phyloP scores from a whole-genome alignment of 2,329 filamentous ascomycete genomes.

The Acrodontium crateriforme region DNA sequence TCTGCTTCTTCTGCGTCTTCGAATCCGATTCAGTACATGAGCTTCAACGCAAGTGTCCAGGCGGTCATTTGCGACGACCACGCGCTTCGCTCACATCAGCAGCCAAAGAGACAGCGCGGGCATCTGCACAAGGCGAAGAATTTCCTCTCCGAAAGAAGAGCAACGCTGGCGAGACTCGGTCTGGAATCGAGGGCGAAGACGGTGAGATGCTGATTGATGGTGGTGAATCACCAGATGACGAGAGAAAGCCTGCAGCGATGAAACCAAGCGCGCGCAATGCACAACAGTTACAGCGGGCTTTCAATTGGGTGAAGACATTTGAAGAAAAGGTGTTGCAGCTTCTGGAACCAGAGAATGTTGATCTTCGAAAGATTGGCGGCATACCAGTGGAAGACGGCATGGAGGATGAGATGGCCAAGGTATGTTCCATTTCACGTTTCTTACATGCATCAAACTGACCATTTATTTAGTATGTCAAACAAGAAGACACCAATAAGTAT shows the following conservation, averaged over 20 bases:
- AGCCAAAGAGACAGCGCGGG: slow-evolving; percentile 71
- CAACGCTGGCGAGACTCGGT: slow-evolving; percentile 35
- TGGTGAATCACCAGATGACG: slow-evolving; percentile 39
- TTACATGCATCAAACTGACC: background rate
- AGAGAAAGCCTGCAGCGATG: slow-evolving; percentile 37
- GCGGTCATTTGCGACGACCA: slow-evolving; percentile 88
- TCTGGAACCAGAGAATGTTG: slow-evolving; percentile 74
- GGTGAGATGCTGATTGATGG: slow-evolving; percentile 15
- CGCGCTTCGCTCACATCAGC: slow-evolving; percentile 70
- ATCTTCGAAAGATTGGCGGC: slow-evolving; percentile 82
- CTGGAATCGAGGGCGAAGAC: slow-evolving; percentile 41
- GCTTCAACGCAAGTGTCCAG: slow-evolving; percentile 86
- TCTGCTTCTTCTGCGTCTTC: slow-evolving; percentile 99
- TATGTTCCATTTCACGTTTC: slow-evolving; percentile 5
- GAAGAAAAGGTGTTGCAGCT: slow-evolving; percentile 93
- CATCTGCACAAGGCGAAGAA: slow-evolving; percentile 66
- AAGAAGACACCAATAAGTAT: slow-evolving; percentile 95
- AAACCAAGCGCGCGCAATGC: slow-evolving; percentile 59
- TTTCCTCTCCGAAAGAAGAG: slow-evolving; percentile 56
- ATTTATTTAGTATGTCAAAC: slow-evolving; percentile 55
- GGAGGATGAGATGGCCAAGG: slow-evolving; percentile 68
- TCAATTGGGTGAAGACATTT: slow-evolving; percentile 98
- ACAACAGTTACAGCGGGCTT: slow-evolving; percentile 84
- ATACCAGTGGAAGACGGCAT: slow-evolving; percentile 74
- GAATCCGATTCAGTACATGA: slow-evolving; percentile 97